Evolutionary conservation across 2,329 filamentous ascomycete species (phyloP).

Genomic region (Pleoardoris graminearum): DNA sequence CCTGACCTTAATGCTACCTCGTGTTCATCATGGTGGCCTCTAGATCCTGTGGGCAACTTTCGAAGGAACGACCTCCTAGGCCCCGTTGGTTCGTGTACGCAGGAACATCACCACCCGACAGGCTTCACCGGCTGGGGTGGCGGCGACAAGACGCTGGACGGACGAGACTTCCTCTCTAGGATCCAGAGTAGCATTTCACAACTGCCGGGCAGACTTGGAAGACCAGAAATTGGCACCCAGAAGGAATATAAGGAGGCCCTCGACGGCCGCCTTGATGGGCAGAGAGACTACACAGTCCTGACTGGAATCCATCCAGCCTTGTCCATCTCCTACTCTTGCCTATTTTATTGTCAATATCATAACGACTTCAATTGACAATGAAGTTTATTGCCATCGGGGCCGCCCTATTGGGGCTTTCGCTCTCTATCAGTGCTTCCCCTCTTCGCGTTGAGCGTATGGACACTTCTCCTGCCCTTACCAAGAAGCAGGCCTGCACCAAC

Average conservation of each 20-base stretch:
- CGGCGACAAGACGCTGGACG: not conserved
- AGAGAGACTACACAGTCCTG: conserved; percentile 11
- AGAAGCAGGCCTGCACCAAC: conserved; percentile 39
- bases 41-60: not conserved
- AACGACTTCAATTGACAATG: conserved; percentile 19
- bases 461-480: conserved; percentile 18
- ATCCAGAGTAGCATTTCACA: not conserved
- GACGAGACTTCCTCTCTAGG: not conserved
- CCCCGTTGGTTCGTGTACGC: conserved; percentile 1
- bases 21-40: not conserved
- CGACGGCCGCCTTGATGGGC: not conserved
- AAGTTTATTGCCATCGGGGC: conserved; percentile 27
- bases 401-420: conserved; percentile 23
- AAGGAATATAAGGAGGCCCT: conserved; percentile 13
- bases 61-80: not conserved
- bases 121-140: not conserved
- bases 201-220: not conserved
- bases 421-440: conserved; percentile 20
- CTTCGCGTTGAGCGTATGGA: conserved; percentile 22
- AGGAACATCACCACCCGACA: not conserved
- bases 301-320: not conserved
- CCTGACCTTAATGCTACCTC: not conserved
- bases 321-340: conserved; percentile 1
- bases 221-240: not conserved
- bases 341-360: conserved; percentile 5